Evolutionary conservation across 192 early-diverging fungal genomes (phyloP).

Genomic region (Piromyces finnis): DNA sequence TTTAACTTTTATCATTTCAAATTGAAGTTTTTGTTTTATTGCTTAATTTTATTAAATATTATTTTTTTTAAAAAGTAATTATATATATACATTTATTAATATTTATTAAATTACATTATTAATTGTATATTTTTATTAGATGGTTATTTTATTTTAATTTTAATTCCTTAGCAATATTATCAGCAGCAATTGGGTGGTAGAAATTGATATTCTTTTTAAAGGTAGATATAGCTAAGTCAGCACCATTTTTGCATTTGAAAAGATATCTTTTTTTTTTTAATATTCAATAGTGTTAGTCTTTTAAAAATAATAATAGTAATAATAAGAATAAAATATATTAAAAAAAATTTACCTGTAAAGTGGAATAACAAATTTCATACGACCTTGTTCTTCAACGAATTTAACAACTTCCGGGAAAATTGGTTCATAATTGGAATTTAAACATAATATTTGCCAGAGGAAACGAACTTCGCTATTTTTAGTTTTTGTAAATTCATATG

Average conservation of each 20-base stretch:
- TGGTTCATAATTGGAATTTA: constrained; percentile 42
- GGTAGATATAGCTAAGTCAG: constrained; percentile 53
- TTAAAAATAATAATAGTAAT: too few species aligned
- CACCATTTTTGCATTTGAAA: constrained; percentile 47
- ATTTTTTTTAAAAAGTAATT: too few species aligned
- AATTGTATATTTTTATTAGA: too few species aligned
- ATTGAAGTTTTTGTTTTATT: too few species aligned
- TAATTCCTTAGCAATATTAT: constrained; percentile 79
- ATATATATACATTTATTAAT: too few species aligned
- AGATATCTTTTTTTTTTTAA: constrained; percentile 23
- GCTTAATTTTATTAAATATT: too few species aligned
- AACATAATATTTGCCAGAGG: constrained; percentile 71
- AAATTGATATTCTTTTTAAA: constrained; percentile 57
- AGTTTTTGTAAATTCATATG: constrained; percentile 48
- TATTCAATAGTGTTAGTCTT: too few species aligned
- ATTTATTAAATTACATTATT: too few species aligned
- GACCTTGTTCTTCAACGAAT: constrained; percentile 73
- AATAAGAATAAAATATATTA: too few species aligned
- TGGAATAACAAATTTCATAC: constrained; percentile 47
- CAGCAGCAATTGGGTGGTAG: constrained; percentile 87
- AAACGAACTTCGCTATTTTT: constrained; percentile 75
- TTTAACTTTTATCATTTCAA: too few species aligned
- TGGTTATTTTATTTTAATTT: too few species aligned
- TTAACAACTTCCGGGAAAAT: constrained; percentile 55
- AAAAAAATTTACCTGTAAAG: constrained; percentile 26